Base-by-base conservation (phyloP, 1,139 yeast genomes). In the Saccharomyces pastorianus region DNA sequence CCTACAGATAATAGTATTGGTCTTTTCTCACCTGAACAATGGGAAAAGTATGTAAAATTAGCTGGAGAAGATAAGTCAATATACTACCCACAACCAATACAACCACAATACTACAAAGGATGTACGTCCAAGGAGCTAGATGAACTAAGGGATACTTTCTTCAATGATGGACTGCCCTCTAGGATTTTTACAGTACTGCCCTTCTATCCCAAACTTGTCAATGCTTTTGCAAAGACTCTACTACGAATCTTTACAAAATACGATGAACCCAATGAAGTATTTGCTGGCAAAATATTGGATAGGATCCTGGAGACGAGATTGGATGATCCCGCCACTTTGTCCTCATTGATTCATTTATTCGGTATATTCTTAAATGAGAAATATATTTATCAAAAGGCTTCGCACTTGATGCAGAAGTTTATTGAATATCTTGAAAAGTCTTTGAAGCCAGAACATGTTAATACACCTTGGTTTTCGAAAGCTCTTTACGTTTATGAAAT, bases 111-210 rank as follows among this genome's bases (percentile, higher is more conserved):
- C 13, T 11, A 38, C 25, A 17, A 20, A 17, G 44, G 44, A 17
- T 29, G 46, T 48, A 34, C 70, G 38, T 72, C 78, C 0, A 60
- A 73, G 13, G 81, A 80, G 53, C 67, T 81, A 52, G 73, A 71
- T 57, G 63, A 67, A 53, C 53, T 77, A 70, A 61, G 80, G 54
- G 55, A 67, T 46, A 65, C 68, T 4, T 64, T 61, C 32, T 63
- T 61, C 20, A 51, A 56, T 7, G 56, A 58, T 26, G 61, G 69
- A 5, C 69, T 82, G 46, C 67, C 77, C 47, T 78, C 76, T 29
- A 72, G 76, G 42, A 76, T 84, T 72, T 70, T 85, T 32, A 68
- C 72, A 27, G 66, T 84, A 9, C 74, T 80, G 4, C 79, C 78
- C 51, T 55, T 69, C 3, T 82, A 75, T 61, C 84, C 88, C 1